phyloP scores from a whole-genome alignment of 352 stramenopile species.

The Pythium scleroteichum region DNA sequence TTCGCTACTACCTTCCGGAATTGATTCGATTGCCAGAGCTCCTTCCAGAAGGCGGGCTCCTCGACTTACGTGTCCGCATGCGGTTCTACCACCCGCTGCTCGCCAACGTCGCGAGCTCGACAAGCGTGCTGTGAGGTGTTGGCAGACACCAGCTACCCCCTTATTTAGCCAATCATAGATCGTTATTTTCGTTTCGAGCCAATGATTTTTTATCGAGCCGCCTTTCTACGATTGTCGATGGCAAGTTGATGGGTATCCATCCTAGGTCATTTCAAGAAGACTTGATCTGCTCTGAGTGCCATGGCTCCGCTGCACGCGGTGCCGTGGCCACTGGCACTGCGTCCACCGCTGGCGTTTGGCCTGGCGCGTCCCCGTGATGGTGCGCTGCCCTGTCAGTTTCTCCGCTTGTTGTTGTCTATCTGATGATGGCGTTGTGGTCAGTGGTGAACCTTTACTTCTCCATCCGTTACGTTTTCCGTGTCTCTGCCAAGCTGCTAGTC shows the following conservation, averaged over 20 bases:
- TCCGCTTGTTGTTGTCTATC: background rate
- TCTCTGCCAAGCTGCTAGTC: background rate
- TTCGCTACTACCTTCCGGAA: too few species aligned
- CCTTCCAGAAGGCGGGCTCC: background rate
- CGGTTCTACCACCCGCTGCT: conserved; percentile 9
- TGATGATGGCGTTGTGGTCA: background rate
- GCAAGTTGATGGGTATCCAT: too few species aligned
- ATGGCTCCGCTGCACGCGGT: background rate
- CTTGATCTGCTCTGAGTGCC: too few species aligned
- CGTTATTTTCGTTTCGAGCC: background rate
- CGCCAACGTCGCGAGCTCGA: background rate
- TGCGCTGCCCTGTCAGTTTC: background rate
- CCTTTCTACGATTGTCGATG: too few species aligned
- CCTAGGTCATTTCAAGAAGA: too few species aligned
- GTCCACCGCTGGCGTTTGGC: background rate
- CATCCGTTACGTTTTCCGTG: background rate
- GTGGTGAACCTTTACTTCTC: background rate
- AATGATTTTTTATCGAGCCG: background rate
- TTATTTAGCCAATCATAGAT: background rate
- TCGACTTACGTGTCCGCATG: conserved; percentile 11
- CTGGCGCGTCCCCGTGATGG: background rate
- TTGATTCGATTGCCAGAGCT: background rate
- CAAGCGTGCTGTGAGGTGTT: background rate
- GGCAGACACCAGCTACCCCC: background rate
- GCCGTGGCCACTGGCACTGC: conserved; percentile 1